Base-by-base conservation (phyloP, 768 basidiomycete genomes). In the Russula sp. region DNA sequence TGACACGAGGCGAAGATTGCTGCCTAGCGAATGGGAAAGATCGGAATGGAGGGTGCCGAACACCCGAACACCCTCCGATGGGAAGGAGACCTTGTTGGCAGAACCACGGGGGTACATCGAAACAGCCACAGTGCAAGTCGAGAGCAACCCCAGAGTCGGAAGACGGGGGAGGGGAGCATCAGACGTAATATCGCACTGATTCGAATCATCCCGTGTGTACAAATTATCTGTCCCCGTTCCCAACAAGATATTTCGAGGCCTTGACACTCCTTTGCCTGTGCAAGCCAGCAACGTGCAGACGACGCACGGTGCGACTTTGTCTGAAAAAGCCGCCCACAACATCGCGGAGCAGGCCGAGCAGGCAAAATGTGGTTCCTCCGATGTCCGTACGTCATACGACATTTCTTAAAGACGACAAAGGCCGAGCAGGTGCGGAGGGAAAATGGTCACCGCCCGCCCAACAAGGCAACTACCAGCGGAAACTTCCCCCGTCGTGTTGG, bases 101-200 rank as follows among this genome's bases (percentile, higher is more conserved):
- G 63, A 54, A 64, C 28, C 24, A 26, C 34, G 59, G 63, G 34
- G 53, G 24, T 26, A 26, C 52, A 64, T 64, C 63, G 63, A 60
- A 50, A 32, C 16, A 13, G 36, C 57, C 63, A 54, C 32, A 24
- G 34, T 28, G 40, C 52, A 53, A 48, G 40, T 55, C 57, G 36
- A 55, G 46, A 55, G 46, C 50, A 22, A 42, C 10, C 51, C 50
- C 57, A 59, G 46, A 62, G 44, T 56, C 48, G 36, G 61, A 57
- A 14, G 46, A 46, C 24, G 57, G 50, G 18, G 34, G 8, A 24
- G 51, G 24, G 52, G 22, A n/a, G 11, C 11, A 24, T 44, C 14
- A 60, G 50, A 64, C 63, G 63, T 64, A 60, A 64, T 60, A 28
- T 34, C 18, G 13, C 42, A 34, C 48, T 40, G 63, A 32, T 60